A percentile compares a stretch with the other conserved stretches of the same genome.
These are phyloP conservation scores for Colletotrichum phormii DNA, from an alignment of 2,329 filamentous ascomycete species.

Conservation along the genomic window DNA sequence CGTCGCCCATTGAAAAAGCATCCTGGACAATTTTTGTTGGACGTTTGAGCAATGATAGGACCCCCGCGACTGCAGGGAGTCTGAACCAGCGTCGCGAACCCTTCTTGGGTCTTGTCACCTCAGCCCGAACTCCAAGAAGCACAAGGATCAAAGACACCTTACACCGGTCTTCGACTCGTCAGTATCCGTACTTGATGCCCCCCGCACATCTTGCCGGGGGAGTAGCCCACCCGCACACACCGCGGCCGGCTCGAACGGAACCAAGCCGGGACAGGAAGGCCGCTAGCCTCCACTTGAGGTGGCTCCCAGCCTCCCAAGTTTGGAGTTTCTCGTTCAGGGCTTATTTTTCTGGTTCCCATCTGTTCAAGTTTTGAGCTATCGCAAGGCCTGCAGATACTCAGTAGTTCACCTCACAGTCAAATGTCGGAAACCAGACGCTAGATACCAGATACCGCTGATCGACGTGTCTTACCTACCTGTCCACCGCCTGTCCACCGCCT, in stretches of 20 bases:
- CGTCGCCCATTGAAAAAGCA: background rate
- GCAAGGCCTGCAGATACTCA: background rate
- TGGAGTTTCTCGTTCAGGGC: background rate
- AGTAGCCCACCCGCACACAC: background rate
- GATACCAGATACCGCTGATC: background rate
- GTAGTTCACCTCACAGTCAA: background rate
- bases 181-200: background rate
- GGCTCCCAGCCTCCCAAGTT: constrained; percentile 6
- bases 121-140: background rate
- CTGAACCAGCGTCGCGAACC: background rate
- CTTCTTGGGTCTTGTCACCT: background rate
- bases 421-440: background rate
- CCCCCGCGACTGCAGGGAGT: background rate
- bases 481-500: background rate
- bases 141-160: background rate
- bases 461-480: background rate
- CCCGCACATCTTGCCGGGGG: background rate
- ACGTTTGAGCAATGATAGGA: background rate
- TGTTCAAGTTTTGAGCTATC: background rate
- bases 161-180: background rate
- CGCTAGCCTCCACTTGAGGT: constrained; percentile 7
- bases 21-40: background rate
- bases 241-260: constrained; percentile 7
- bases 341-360: background rate
- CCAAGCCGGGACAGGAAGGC: constrained; percentile 27